These are phyloP conservation scores for Microcyclosporella mali DNA, from an alignment of 2,329 filamentous ascomycete species.

Conservation along the genomic window DNA sequence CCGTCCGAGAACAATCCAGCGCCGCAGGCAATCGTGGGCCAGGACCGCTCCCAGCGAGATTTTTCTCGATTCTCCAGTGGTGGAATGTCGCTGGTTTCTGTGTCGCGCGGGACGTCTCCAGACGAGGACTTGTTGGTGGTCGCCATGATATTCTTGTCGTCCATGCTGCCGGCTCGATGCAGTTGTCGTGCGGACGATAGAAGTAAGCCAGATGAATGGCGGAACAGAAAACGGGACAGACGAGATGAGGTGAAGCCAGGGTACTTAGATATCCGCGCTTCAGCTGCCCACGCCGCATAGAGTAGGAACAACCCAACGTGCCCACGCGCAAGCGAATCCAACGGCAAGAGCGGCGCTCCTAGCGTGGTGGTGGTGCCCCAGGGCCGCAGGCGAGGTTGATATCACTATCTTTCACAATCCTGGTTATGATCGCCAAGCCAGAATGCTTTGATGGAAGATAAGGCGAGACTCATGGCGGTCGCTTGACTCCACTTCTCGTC, in stretches of 20 bases:
- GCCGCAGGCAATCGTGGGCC: slow-evolving; percentile 80
- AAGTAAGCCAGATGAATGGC: no score
- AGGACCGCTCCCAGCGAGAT: slow-evolving; percentile 45
- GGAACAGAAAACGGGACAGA: not conserved
- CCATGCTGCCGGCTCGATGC: slow-evolving; percentile 10
- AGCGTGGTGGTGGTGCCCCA: no score
- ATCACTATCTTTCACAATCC: no score
- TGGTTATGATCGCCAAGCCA: no score
- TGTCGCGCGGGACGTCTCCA: not conserved
- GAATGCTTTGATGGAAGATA: no score
- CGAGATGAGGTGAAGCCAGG: not conserved
- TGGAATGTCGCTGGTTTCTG: slow-evolving; percentile 1
- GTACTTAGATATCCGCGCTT: no score
- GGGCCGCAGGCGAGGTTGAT: not conserved
- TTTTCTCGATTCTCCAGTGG: slow-evolving; percentile 14
- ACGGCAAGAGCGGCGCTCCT: not conserved
- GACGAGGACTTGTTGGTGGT: slow-evolving; percentile 3
- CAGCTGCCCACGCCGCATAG: no score
- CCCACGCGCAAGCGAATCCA: no score
- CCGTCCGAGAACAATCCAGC: slow-evolving; percentile 88
- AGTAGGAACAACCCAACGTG: no score
- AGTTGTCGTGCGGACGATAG: no score
- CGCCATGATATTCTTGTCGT: slow-evolving; percentile 6
- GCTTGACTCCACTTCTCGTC: no score
- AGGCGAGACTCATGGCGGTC: no score